Evolutionary conservation across 805 yeast genomes (phyloP).

Genomic region (Starmerella roubikii): DNA sequence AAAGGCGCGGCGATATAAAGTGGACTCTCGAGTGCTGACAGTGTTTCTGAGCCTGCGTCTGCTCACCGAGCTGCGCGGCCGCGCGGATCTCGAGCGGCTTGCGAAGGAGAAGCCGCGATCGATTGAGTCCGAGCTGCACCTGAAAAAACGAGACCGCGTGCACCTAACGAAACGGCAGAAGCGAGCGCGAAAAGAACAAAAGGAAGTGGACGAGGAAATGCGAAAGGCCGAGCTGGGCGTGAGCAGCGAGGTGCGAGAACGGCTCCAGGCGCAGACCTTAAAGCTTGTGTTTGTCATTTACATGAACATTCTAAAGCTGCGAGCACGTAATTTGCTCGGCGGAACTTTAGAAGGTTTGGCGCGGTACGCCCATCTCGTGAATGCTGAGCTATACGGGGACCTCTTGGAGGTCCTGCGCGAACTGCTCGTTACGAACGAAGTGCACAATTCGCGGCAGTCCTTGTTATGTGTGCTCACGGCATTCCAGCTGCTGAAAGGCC

Average conservation of each 20-base stretch:
- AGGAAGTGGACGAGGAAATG: slow-evolving; percentile 80
- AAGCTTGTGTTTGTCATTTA: slow-evolving; percentile 61
- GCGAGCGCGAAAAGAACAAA: slow-evolving; percentile 74
- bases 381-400: slow-evolving; percentile 85
- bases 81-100: slow-evolving; percentile 31
- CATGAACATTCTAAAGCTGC: slow-evolving; percentile 56
- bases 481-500: slow-evolving; percentile 68
- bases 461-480: slow-evolving; percentile 80
- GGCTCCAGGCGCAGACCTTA: slow-evolving; percentile 69
- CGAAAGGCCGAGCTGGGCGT: slow-evolving; percentile 75
- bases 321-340: slow-evolving; percentile 58
- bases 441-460: slow-evolving; percentile 46
- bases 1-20: slow-evolving; percentile 58
- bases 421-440: slow-evolving; percentile 42
- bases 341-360: slow-evolving; percentile 85
- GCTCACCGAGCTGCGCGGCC: slow-evolving; percentile 27
- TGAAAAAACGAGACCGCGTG: slow-evolving; percentile 76
- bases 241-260: slow-evolving; percentile 75
- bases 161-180: slow-evolving; percentile 84
- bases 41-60: slow-evolving; percentile 48
- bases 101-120: slow-evolving; percentile 32
- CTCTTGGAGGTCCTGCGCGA: slow-evolving; percentile 80
- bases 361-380: slow-evolving; percentile 80
- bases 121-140: slow-evolving; percentile 29
- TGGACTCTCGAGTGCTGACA: slow-evolving; percentile 72